phyloP scores from a whole-genome alignment of 2,329 filamentous ascomycete genomes.

The Intubia oerlemansii region DNA sequence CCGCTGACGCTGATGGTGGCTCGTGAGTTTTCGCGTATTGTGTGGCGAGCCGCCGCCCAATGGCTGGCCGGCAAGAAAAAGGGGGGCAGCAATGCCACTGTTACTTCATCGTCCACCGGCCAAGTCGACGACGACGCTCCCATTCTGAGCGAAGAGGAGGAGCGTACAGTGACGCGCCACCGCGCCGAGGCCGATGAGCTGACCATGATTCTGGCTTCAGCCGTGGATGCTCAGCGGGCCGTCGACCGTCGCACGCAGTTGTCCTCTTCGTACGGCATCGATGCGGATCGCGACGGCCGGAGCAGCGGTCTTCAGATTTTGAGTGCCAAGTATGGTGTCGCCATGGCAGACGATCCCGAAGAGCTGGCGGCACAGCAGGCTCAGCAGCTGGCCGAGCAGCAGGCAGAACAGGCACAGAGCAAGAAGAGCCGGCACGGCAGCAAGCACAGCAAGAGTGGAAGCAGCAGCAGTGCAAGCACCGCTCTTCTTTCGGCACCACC shows the following conservation, averaged over 20 bases:
- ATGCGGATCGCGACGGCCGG: not conserved
- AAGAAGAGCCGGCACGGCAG: conserved; percentile 9
- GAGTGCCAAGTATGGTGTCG: conserved; percentile 24
- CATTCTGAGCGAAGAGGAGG: conserved; percentile 4
- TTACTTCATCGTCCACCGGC: no score
- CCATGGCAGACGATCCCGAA: conserved; percentile 5
- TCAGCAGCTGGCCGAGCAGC: not conserved
- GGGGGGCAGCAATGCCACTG: not conserved
- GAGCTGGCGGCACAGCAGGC: conserved; percentile 1
- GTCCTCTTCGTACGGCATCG: not conserved
- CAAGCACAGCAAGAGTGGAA: conserved; percentile 1
- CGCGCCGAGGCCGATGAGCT: conserved; percentile 24
- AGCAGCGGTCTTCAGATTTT: conserved; percentile 22
- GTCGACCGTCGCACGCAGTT: conserved; percentile 11
- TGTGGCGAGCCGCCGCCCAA: conserved; percentile 1
- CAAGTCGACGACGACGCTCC: conserved; percentile 3
- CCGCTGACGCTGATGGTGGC: conserved; percentile 20
- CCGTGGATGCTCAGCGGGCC: conserved; percentile 18
- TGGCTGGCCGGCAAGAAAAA: conserved; percentile 1
- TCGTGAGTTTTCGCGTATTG: conserved; percentile 4
- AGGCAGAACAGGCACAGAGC: no score
- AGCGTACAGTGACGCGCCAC: conserved; percentile 12
- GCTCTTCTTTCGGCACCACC: no score
- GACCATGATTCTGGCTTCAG: conserved; percentile 18
- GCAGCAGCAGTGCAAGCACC: conserved; percentile 1